These are phyloP conservation scores for Raffaelea arxii DNA, from an alignment of 2,329 filamentous ascomycete genomes.

Conservation along the genomic window DNA sequence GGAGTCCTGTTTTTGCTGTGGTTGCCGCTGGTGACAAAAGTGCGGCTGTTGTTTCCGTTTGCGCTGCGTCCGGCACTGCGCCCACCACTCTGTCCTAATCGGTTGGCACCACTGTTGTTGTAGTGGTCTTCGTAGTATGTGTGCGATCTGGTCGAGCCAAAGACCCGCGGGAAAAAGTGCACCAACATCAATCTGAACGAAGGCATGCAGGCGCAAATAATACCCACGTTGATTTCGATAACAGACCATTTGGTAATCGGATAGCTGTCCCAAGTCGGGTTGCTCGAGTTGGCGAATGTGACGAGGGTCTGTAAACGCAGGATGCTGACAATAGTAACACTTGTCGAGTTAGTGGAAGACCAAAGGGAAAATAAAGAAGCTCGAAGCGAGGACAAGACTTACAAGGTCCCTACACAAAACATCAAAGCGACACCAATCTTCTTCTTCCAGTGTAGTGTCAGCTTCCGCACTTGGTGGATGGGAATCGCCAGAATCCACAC, in stretches of 20 bases:
- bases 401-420: conserved; percentile 34
- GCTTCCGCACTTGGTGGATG: conserved; percentile 26
- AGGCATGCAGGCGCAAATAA: conserved; percentile 25
- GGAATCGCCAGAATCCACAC: conserved; percentile 43
- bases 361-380: not conserved
- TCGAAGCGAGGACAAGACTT: conserved; percentile 1
- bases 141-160: conserved; percentile 1
- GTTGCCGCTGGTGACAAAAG: not conserved
- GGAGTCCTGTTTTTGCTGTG: not conserved
- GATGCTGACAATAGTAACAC: conserved; percentile 23
- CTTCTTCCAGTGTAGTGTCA: conserved; percentile 34
- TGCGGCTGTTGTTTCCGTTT: not conserved
- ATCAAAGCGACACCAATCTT: conserved; percentile 35
- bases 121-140: not conserved
- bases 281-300: conserved; percentile 17
- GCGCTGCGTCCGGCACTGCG: no score
- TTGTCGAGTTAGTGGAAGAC: conserved; percentile 2
- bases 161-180: conserved; percentile 16
- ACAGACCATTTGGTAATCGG: conserved; percentile 23
- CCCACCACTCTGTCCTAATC: no score
- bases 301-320: conserved; percentile 21
- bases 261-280: conserved; percentile 21
- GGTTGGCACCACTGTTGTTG: not conserved
- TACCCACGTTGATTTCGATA: conserved; percentile 23
- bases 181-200: conserved; percentile 19